phyloP scores from a whole-genome alignment of 192 early-diverging fungal genomes.

The Coemansia umbellata region DNA sequence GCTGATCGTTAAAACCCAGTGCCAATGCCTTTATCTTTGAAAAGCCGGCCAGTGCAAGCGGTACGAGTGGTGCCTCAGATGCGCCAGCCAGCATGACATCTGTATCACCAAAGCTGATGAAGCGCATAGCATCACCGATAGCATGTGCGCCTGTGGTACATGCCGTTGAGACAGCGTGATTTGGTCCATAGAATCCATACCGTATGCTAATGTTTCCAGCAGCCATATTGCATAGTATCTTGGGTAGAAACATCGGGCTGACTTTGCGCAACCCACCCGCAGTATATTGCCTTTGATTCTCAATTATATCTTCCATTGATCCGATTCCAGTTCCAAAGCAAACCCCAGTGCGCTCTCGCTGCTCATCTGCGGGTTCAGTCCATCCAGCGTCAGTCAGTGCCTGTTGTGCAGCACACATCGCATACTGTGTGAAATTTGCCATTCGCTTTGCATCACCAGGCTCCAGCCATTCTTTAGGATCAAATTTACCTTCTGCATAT shows the following conservation, averaged over 20 bases:
- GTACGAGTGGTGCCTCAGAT: constrained; percentile 79
- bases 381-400: constrained; percentile 83
- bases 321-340: constrained; percentile 95
- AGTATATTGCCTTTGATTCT: constrained; percentile 51
- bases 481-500: constrained; percentile 58
- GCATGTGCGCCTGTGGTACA: constrained; percentile 96
- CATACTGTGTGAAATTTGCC: constrained; percentile 85
- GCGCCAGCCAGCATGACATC: constrained; percentile 96
- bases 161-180: constrained; percentile 89
- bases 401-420: constrained; percentile 74
- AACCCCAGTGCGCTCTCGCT: constrained; percentile 72
- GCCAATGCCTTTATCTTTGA: constrained; percentile 74
- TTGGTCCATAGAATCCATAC: constrained; percentile 81
- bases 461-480: constrained; percentile 68
- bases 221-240: constrained; percentile 90
- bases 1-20: constrained; percentile 74
- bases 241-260: constrained; percentile 88
- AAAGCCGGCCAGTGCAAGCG: constrained; percentile 88
- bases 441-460: constrained; percentile 73
- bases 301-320: constrained; percentile 77
- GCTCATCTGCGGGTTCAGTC: constrained; percentile 54
- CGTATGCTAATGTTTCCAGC: constrained; percentile 90
- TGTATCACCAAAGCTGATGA: constrained; percentile 88
- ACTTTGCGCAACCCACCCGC: constrained; percentile 65
- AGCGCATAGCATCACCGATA: constrained; percentile 90